Evolutionary conservation across 2,329 filamentous ascomycete genomes (phyloP).

Genomic region (Cadophora gregata): DNA sequence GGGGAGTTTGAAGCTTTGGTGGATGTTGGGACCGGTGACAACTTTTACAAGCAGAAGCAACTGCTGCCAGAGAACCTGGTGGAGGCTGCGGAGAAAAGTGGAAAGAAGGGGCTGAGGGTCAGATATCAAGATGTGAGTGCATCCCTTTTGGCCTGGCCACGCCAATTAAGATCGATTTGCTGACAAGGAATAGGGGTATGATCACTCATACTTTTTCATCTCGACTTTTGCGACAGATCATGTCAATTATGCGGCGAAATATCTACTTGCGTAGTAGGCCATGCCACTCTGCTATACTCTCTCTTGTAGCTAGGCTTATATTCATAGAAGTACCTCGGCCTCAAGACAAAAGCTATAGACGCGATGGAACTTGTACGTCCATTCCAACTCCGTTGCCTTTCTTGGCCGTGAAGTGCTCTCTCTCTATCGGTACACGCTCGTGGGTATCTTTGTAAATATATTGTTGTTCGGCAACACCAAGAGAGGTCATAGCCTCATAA

Average conservation of each 20-base stretch:
- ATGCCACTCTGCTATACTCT: constrained; percentile 11
- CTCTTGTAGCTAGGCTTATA: constrained; percentile 30
- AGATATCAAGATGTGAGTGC: constrained; percentile 76
- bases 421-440: constrained; percentile 19
- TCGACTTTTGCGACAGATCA: constrained; percentile 89
- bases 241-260: constrained; percentile 88
- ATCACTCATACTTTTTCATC: constrained; percentile 98
- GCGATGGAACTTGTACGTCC: background rate
- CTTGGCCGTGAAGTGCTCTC: background rate
- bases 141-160: background rate
- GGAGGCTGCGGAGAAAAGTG: constrained; percentile 76
- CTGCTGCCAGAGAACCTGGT: constrained; percentile 93
- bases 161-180: constrained; percentile 3
- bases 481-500: constrained; percentile 37
- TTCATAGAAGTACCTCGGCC: constrained; percentile 34
- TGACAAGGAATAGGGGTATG: constrained; percentile 69
- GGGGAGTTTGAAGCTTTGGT: constrained; percentile 76
- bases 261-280: constrained; percentile 66
- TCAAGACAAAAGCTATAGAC: constrained; percentile 38
- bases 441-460: constrained; percentile 35
- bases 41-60: constrained; percentile 95
- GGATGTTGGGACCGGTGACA: constrained; percentile 92
- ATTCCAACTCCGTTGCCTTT: background rate
- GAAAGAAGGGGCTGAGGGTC: constrained; percentile 74
- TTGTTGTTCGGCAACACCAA: constrained; percentile 36